Evolutionary conservation across 345 rosid genomes (phyloP).

Genomic region (Carallia brachiata): DNA sequence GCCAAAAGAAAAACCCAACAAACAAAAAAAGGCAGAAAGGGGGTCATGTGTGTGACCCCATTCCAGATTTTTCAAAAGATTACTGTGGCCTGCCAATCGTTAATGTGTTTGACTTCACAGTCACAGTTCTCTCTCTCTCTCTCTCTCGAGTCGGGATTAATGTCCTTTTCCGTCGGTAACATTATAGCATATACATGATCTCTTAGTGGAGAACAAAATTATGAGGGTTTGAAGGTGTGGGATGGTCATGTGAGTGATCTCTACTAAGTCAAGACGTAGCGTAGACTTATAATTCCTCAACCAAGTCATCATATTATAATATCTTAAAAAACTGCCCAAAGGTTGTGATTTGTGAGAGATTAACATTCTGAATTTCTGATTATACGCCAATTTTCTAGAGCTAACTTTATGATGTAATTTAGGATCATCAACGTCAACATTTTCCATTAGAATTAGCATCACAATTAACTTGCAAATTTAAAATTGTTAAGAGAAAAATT

Average conservation of each 20-base stretch:
- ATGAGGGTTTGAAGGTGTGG: conserved; percentile 47
- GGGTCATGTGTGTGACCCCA: neutral
- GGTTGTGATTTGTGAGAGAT: neutral
- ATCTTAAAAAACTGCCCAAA: neutral
- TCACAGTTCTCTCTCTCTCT: neutral
- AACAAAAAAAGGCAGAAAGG: conserved; percentile 4
- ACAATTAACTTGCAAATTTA: no score
- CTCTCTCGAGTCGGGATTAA: neutral
- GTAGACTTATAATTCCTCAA: conserved; percentile 3
- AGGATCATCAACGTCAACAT: no score
- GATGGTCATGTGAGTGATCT: conserved; percentile 35
- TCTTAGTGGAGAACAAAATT: conserved; percentile 58
- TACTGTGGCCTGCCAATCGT: neutral
- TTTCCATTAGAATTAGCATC: no score
- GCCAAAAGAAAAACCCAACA: conserved; percentile 14
- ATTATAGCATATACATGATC: conserved; percentile 8
- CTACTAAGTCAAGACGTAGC: conserved; percentile 31
- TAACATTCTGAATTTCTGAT: no score
- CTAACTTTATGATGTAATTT: no score
- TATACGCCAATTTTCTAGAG: no score
- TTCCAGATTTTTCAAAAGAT: no score
- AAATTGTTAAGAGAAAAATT: no score
- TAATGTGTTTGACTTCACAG: conserved; percentile 33
- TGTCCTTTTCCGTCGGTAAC: conserved; percentile 4
- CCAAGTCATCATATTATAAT: neutral